These are phyloP conservation scores for Gossypium thurberi DNA, from an alignment of 345 rosid species.

Conservation along the genomic window DNA sequence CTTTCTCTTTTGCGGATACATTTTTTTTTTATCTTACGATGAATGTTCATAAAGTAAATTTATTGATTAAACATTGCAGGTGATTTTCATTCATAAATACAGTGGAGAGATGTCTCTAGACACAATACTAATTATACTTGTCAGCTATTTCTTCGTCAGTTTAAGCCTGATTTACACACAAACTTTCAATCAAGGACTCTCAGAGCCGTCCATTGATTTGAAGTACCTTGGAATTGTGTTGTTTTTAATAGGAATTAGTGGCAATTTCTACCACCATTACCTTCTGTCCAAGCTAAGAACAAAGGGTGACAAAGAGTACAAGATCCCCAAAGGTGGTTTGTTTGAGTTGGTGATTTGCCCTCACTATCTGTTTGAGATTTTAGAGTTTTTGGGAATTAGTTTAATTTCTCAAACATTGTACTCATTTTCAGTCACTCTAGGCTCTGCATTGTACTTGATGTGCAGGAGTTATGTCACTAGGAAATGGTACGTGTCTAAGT, in stretches of 20 bases:
- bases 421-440: constrained; percentile 29
- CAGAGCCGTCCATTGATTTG: constrained; percentile 37
- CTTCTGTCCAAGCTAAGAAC: constrained; percentile 53
- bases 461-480: constrained; percentile 64
- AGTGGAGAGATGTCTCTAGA: constrained; percentile 45
- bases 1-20: too few species aligned
- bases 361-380: constrained; percentile 66
- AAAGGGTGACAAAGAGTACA: constrained; percentile 42
- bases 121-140: constrained; percentile 21
- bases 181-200: constrained; percentile 26
- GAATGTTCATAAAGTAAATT: background rate
- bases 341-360: constrained; percentile 61
- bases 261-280: constrained; percentile 74
- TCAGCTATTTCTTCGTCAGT: constrained; percentile 34
- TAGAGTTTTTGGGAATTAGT: constrained; percentile 47
- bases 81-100: constrained; percentile 50
- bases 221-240: constrained; percentile 36
- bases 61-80: constrained; percentile 1
- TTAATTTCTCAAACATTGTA: constrained; percentile 53
- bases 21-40: too few species aligned
- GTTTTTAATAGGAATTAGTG: constrained; percentile 48
- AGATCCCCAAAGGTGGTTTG: constrained; percentile 58
- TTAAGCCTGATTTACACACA: constrained; percentile 44
- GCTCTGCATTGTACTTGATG: constrained; percentile 35
- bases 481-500: constrained; percentile 67